A percentile compares a stretch with the other conserved stretches of the same genome.
Conservation (phyloP, 495 filamentous ascomycete species). For the Lepraria neglecta region DNA sequence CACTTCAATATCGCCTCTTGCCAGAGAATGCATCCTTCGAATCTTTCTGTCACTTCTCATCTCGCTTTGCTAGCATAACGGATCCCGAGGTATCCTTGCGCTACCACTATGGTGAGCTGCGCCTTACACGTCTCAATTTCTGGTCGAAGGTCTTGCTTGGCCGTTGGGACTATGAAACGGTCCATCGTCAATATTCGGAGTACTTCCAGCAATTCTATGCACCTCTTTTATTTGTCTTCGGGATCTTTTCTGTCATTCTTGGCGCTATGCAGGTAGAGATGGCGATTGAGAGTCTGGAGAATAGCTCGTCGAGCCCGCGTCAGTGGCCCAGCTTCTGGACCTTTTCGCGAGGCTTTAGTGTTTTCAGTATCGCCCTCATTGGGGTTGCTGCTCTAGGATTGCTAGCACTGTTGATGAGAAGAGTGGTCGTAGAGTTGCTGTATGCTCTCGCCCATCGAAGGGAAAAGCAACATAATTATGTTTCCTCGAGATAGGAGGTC, state of each 20-base stretch:
- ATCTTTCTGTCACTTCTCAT: constrained; percentile 15
- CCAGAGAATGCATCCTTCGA: constrained; percentile 26
- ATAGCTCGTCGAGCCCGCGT: too few relatives aligned
- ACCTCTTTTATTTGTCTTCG: constrained; percentile 34
- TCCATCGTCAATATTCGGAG: constrained; percentile 27
- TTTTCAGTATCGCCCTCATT: too few relatives aligned
- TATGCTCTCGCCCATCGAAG: too few relatives aligned
- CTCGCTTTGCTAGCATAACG: constrained; percentile 16
- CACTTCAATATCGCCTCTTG: constrained; percentile 29
- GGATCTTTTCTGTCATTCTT: constrained; percentile 28
- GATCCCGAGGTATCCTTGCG: constrained; percentile 26
- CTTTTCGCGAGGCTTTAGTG: too few relatives aligned
- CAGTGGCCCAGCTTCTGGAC: too few relatives aligned
- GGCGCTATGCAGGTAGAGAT: constrained; percentile 23
- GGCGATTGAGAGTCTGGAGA: background rate
- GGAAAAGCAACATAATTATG: too few relatives aligned
- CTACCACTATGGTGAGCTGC: constrained; percentile 40
- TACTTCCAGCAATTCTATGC: constrained; percentile 31
- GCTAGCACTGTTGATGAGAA: too few relatives aligned
- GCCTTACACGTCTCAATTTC: constrained; percentile 34
- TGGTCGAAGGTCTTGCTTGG: constrained; percentile 23
- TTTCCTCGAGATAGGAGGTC: too few relatives aligned
- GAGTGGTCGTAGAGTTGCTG: too few relatives aligned
- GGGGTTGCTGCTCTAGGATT: too few relatives aligned
- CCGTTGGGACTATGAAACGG: constrained; percentile 23